Conservation (phyloP, 805 yeast species). For the Limtongia smithiae region DNA sequence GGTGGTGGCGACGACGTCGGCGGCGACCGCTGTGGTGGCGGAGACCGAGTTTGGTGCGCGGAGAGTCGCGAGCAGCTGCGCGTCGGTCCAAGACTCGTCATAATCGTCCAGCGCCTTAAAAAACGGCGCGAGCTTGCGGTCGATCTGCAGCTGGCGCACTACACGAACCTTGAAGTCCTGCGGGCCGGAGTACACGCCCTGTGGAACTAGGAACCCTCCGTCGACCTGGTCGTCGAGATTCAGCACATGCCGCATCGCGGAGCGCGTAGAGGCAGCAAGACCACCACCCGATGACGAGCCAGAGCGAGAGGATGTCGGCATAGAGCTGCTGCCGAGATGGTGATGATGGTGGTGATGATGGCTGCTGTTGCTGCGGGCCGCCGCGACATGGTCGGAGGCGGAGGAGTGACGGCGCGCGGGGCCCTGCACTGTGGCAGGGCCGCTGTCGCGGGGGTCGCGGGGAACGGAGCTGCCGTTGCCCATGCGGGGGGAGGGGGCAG, state of each 20-base stretch:
- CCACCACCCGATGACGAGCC: neutral
- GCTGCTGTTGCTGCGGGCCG: neutral
- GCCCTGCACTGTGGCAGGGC: neutral
- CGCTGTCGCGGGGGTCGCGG: slow-evolving; percentile 29
- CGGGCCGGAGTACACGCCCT: slow-evolving; percentile 74
- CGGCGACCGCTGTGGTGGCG: slow-evolving; percentile 1
- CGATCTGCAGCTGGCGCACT: slow-evolving; percentile 59
- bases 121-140: slow-evolving; percentile 80
- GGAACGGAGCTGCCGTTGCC: slow-evolving; percentile 36
- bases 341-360: neutral
- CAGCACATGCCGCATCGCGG: slow-evolving; percentile 23
- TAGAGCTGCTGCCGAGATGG: neutral
- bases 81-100: slow-evolving; percentile 66
- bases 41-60: slow-evolving; percentile 21
- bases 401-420: slow-evolving; percentile 4
- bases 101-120: slow-evolving; percentile 83
- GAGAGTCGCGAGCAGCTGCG: slow-evolving; percentile 52
- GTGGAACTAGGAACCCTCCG: slow-evolving; percentile 92
- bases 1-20: neutral
- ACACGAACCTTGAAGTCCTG: slow-evolving; percentile 70
- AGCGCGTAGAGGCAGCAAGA: slow-evolving; percentile 12
- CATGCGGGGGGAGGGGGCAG: slow-evolving; percentile 23
- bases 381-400: slow-evolving; percentile 1
- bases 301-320: neutral
- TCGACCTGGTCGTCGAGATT: slow-evolving; percentile 52